These are phyloP conservation scores for Colletotrichum paranaense DNA, from an alignment of 2,329 filamentous ascomycete genomes.

Conservation along the genomic window DNA sequence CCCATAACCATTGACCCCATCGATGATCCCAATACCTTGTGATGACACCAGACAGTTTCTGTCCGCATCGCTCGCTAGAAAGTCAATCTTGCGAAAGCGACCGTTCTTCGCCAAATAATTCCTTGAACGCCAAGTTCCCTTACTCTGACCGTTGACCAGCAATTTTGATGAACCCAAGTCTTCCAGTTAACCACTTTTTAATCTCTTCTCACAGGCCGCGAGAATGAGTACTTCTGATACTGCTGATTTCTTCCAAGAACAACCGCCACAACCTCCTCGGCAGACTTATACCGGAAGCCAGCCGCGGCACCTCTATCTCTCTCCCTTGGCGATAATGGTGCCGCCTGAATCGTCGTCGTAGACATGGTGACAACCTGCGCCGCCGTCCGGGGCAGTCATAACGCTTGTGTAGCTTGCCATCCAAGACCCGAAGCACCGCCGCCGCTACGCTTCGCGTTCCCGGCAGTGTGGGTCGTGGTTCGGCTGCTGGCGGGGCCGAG, in stretches of 20 bases:
- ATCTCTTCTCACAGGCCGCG: background rate
- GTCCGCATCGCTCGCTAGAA: background rate
- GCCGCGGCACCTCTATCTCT: background rate
- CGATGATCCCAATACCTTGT: too few species aligned
- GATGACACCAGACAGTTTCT: too few species aligned
- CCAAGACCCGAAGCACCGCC: background rate
- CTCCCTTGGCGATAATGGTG: background rate
- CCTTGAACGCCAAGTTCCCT: background rate
- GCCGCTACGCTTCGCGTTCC: background rate
- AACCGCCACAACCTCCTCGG: constrained; percentile 3
- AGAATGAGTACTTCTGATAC: background rate
- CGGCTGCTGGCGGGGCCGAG: constrained; percentile 22
- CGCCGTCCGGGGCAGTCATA: constrained; percentile 30
- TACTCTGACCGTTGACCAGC: background rate
- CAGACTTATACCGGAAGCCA: background rate
- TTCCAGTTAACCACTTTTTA: background rate
- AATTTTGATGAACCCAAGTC: background rate
- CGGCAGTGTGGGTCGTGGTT: background rate
- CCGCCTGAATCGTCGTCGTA: constrained; percentile 5
- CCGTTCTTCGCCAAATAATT: background rate
- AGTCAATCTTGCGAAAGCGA: background rate
- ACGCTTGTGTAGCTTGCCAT: constrained; percentile 24
- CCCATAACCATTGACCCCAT: too few species aligned
- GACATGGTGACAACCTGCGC: constrained; percentile 30
- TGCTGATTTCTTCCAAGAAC: constrained; percentile 6